Evolutionary conservation across 768 basidiomycete species (phyloP).

Genomic region (Tylopilus cervinicoccineus): DNA sequence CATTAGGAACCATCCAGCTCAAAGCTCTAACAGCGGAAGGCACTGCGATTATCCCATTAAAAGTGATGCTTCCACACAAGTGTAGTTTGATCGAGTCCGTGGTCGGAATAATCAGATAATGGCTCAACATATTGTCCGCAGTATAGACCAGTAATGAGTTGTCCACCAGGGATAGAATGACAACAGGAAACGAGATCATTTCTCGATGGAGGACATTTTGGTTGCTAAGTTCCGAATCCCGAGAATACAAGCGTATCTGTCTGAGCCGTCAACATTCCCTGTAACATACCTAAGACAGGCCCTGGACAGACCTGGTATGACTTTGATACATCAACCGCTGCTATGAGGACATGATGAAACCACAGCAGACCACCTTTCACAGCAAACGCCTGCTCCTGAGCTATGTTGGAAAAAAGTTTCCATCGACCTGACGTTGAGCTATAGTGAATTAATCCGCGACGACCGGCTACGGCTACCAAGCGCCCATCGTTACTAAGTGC

Average conservation of each 20-base stretch:
- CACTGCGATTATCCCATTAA: conserved; percentile 81
- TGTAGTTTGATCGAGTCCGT: conserved; percentile 80
- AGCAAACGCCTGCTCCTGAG: conserved; percentile 81
- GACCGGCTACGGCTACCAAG: conserved; percentile 88
- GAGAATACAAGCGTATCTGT: conserved; percentile 90
- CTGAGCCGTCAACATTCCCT: background rate
- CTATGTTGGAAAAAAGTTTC: conserved; percentile 80
- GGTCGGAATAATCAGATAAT: conserved; percentile 88
- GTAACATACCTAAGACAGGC: background rate
- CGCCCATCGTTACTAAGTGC: conserved; percentile 88
- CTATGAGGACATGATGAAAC: conserved; percentile 95
- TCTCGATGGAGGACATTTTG: conserved; percentile 83
- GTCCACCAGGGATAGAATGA: conserved; percentile 89
- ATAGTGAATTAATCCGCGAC: conserved; percentile 88
- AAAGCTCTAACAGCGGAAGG: conserved; percentile 83
- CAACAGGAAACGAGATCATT: conserved; percentile 67
- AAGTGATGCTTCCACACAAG: conserved; percentile 92
- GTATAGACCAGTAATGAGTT: conserved; percentile 94
- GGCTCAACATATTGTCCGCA: conserved; percentile 87
- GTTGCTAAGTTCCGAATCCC: conserved; percentile 82
- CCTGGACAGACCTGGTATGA: conserved; percentile 60
- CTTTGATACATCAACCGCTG: conserved; percentile 78
- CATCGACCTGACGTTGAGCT: conserved; percentile 92
- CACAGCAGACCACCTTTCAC: conserved; percentile 92
- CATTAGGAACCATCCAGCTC: conserved; percentile 95